Evolutionary conservation across 352 stramenopile species (phyloP).

Genomic region (Pythium biforme): DNA sequence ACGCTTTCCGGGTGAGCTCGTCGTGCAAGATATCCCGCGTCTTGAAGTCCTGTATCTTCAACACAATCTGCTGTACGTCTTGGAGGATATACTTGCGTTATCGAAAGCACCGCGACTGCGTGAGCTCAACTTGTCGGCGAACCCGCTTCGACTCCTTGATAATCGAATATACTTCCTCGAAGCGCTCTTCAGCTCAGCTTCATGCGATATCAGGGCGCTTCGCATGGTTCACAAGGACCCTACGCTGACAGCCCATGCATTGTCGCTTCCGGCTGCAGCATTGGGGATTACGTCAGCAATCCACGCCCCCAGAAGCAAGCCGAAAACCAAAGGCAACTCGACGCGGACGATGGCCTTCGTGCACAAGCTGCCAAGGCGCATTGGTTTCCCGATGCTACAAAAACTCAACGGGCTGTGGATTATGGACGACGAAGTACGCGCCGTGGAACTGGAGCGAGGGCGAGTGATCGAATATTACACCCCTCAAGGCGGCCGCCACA

Average conservation of each 20-base stretch:
- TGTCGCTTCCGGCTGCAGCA: neutral
- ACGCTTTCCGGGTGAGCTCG: conserved; percentile 47
- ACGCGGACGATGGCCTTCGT: conserved; percentile 33
- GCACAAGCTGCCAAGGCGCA: conserved; percentile 39
- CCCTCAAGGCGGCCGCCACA: neutral
- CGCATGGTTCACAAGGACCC: conserved; percentile 40
- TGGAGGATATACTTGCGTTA: conserved; percentile 67
- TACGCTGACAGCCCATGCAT: conserved; percentile 27
- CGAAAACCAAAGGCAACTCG: neutral
- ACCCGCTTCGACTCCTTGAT: conserved; percentile 56
- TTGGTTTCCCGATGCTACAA: conserved; percentile 66
- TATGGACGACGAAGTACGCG: conserved; percentile 41
- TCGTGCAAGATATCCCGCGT: conserved; percentile 39
- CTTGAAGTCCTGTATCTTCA: conserved; percentile 54
- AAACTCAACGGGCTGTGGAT: conserved; percentile 64
- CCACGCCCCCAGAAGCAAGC: neutral
- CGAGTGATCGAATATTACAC: conserved; percentile 47
- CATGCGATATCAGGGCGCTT: conserved; percentile 37
- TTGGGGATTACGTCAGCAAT: neutral
- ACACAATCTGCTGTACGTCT: conserved; percentile 54
- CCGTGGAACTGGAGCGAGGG: conserved; percentile 53
- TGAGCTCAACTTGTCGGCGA: conserved; percentile 52
- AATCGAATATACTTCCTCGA: conserved; percentile 78
- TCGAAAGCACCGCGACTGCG: conserved; percentile 40
- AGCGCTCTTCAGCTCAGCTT: conserved; percentile 37